Evolutionary conservation across 352 stramenopile species (phyloP), one percentile per base, ranked within the genome.

Genomic region (Pythium angustatum): DNA sequence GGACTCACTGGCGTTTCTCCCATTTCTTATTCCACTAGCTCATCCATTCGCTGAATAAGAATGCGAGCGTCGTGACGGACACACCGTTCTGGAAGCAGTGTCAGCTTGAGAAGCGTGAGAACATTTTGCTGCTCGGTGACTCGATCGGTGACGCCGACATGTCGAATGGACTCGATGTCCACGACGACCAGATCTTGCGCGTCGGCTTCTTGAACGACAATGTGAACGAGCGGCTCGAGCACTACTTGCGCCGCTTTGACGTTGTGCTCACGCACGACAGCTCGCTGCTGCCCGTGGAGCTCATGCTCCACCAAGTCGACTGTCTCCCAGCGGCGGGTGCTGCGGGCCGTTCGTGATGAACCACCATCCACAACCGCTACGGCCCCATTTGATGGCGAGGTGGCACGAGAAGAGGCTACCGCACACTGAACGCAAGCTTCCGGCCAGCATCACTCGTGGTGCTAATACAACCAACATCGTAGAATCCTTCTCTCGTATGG

Each of bases 11-110:
- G n/a, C n/a, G n/a, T n/a, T n/a, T n/a, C n/a, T n/a, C n/a, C n/a
- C n/a, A n/a, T 38, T 38, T 38, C 30, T 52, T 31, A 27, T 53
- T 31, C 2, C 17, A 19, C 19, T 50, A 57, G 79, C 69, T 94
- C 54, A 92, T 94, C 56, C 83, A 94, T 68, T 88, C 75, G 55
- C 59, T 87, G 19, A 94, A 92, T 69, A 94, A 94, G 71, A 90
- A 89, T 34, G 82, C 83, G 5, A 87, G 68, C 57, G 83, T 86
- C 7, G 27, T 94, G 17, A 48, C 72, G 11, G 76, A 84, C 38
- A 91, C 79, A n/a, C 69, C 74, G 12, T 92, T 94, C 57, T 91
- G 76, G 78, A 72, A 76, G 36, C 76, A 91, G 69, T 93, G 83
- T 28, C 75, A 87, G 38, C 50, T 88, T 9, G 71, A 94, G 57